A percentile compares a stretch with the other conserved stretches of the same genome.
Evolutionary conservation across 1,139 yeast species (phyloP).

Genomic region (Wickerhamomyces sp.): DNA sequence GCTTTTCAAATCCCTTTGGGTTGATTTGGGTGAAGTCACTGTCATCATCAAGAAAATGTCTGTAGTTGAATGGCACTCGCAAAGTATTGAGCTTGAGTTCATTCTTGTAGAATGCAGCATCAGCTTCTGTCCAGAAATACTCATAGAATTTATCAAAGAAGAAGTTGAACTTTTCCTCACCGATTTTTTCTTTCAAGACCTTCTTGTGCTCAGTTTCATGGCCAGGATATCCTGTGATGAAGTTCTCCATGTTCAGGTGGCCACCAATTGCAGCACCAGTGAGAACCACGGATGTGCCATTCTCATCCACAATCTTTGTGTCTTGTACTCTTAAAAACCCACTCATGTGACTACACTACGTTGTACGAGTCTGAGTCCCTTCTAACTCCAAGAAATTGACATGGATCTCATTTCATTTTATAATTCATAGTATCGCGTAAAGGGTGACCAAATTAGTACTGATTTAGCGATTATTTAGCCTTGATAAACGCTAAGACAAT

Average conservation of each 20-base stretch:
- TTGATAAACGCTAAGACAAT: too few species aligned
- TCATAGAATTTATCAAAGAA: conserved; percentile 22
- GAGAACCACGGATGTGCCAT: conserved; percentile 14
- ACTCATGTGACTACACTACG: too few species aligned
- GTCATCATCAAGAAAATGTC: conserved; percentile 20
- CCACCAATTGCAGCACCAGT: conserved; percentile 23
- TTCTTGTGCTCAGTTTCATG: conserved; percentile 21
- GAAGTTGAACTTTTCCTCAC: conserved; percentile 19
- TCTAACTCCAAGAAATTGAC: too few species aligned
- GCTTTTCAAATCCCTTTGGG: conserved; percentile 16
- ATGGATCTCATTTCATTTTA: too few species aligned
- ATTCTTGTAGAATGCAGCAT: conserved; percentile 19
- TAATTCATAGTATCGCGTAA: too few species aligned
- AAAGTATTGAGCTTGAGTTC: conserved; percentile 18
- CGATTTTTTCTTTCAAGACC: conserved; percentile 17
- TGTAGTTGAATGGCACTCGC: conserved; percentile 22
- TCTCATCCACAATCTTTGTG: conserved; percentile 19
- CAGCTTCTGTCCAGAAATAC: conserved; percentile 22
- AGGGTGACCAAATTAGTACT: too few species aligned
- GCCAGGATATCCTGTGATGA: conserved; percentile 22
- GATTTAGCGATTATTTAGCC: too few species aligned
- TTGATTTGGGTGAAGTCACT: conserved; percentile 19
- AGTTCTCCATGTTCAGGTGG: conserved; percentile 22
- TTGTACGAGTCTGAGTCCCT: too few species aligned
- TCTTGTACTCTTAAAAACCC: conserved; percentile 19